Percentiles rank a stretch among this genome's conserved stretches.
These are phyloP conservation scores for Salicornia ramosissima DNA, from an alignment of 148 eudicot genomes.

Conservation along the genomic window DNA sequence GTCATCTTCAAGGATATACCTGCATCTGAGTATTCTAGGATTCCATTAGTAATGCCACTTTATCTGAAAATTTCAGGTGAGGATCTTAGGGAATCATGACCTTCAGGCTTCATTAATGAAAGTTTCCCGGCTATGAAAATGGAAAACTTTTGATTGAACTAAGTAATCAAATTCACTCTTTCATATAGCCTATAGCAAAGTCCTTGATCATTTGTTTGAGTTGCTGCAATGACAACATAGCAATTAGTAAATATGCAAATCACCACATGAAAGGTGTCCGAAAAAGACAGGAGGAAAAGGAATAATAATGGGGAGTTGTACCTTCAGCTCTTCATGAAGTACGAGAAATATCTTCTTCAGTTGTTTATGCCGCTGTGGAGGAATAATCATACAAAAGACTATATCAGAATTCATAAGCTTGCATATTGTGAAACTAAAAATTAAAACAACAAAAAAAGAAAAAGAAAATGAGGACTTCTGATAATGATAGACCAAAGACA, in stretches of 20 bases:
- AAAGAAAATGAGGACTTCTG: not conserved
- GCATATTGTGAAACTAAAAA: not conserved
- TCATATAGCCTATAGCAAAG: constrained; percentile 41
- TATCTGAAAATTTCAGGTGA: not conserved
- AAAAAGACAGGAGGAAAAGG: not conserved
- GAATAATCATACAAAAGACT: constrained; percentile 13
- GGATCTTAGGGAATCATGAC: not conserved
- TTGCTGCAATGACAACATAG: constrained; percentile 40
- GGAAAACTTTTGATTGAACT: constrained; percentile 1
- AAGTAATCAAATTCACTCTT: constrained; percentile 30
- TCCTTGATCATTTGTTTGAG: constrained; percentile 79
- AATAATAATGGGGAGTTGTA: constrained; percentile 20
- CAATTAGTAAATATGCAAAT: not conserved
- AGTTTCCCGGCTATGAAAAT: not conserved
- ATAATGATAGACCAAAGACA: not conserved
- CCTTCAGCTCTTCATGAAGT: constrained; percentile 94
- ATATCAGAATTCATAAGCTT: constrained; percentile 1
- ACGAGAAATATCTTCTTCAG: constrained; percentile 81
- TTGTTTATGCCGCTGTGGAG: constrained; percentile 73
- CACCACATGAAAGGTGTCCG: not conserved
- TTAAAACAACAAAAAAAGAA: not conserved
- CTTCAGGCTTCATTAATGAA: constrained; percentile 12
- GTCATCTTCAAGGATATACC: not conserved
- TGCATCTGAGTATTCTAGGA: not conserved
- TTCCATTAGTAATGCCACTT: not conserved